Conservation (phyloP, 441 rosid species). For the Bruguiera hainesii region DNA sequence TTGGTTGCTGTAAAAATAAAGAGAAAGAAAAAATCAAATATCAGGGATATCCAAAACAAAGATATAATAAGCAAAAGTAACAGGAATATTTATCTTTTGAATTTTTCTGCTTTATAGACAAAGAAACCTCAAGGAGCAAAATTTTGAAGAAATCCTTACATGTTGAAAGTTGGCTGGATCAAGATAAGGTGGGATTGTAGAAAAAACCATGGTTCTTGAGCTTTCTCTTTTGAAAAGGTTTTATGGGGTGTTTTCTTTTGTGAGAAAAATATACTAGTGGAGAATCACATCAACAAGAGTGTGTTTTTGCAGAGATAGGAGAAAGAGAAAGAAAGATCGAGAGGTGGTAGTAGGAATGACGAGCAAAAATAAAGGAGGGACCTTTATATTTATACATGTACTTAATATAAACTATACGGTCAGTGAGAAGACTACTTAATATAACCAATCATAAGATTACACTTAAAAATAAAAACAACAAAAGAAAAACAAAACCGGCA, state of each 20-base stretch:
- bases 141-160: constrained; percentile 34
- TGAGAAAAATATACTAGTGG: constrained; percentile 36
- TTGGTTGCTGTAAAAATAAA: constrained; percentile 42
- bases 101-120: constrained; percentile 31
- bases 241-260: constrained; percentile 19
- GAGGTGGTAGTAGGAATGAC: constrained; percentile 24
- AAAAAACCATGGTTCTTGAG: constrained; percentile 3
- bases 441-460: no score
- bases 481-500: no score
- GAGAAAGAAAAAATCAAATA: constrained; percentile 34
- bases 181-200: constrained; percentile 7
- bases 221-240: constrained; percentile 34
- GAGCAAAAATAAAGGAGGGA: constrained; percentile 38
- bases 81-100: constrained; percentile 37
- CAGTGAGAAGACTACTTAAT: no score
- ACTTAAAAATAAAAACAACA: no score
- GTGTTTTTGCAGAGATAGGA: constrained; percentile 9
- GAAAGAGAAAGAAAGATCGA: constrained; percentile 8
- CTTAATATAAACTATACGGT: not conserved
- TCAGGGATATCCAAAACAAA: constrained; percentile 55
- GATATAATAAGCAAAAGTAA: constrained; percentile 28
- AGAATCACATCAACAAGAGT: constrained; percentile 49
- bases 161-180: constrained; percentile 15
- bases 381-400: constrained; percentile 34
- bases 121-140: constrained; percentile 15